These are phyloP conservation scores for Evernia prunastri DNA, from an alignment of 495 filamentous ascomycete species.

Conservation along the genomic window DNA sequence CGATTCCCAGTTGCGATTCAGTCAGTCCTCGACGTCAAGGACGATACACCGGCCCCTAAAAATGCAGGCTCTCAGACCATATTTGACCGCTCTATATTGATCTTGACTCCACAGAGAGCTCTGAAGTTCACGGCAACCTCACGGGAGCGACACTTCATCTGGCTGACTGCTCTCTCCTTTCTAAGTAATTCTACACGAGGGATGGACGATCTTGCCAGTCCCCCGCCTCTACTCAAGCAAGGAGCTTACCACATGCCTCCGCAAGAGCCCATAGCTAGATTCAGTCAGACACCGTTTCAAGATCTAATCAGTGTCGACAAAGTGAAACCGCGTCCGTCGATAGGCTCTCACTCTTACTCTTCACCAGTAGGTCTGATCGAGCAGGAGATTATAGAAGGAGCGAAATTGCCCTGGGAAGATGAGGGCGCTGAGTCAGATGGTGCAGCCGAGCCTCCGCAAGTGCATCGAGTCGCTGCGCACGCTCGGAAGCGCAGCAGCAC, in stretches of 20 bases:
- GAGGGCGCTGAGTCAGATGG: slow-evolving; percentile 29
- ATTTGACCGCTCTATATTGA: slow-evolving; percentile 92
- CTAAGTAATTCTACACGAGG: slow-evolving; percentile 76
- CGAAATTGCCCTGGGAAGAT: slow-evolving; percentile 25
- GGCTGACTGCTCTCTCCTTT: slow-evolving; percentile 91
- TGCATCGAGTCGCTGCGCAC: slow-evolving; percentile 58
- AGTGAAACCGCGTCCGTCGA: slow-evolving; percentile 53
- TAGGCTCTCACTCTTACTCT: slow-evolving; percentile 26
- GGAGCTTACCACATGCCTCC: slow-evolving; percentile 39
- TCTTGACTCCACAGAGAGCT: slow-evolving; percentile 86
- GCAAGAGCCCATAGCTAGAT: slow-evolving; percentile 29
- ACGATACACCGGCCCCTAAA: slow-evolving; percentile 84
- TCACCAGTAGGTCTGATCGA: slow-evolving; percentile 25
- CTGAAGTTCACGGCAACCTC: slow-evolving; percentile 88
- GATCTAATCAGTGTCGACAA: slow-evolving; percentile 91
- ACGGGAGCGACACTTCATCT: slow-evolving; percentile 85
- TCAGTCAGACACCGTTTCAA: slow-evolving; percentile 63
- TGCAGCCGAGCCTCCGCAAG: slow-evolving; percentile 69
- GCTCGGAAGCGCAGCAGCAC: slow-evolving; percentile 82
- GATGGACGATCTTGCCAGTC: slow-evolving; percentile 56
- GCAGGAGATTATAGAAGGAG: slow-evolving; percentile 26
- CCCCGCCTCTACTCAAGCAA: slow-evolving; percentile 49
- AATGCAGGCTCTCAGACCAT: slow-evolving; percentile 46
- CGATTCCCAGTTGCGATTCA: slow-evolving; percentile 71
- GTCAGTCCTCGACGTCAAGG: slow-evolving; percentile 93